Evolutionary conservation across 768 basidiomycete genomes (phyloP), one percentile per base, ranked within the genome.

Genomic region (Lactarius evosmus): DNA sequence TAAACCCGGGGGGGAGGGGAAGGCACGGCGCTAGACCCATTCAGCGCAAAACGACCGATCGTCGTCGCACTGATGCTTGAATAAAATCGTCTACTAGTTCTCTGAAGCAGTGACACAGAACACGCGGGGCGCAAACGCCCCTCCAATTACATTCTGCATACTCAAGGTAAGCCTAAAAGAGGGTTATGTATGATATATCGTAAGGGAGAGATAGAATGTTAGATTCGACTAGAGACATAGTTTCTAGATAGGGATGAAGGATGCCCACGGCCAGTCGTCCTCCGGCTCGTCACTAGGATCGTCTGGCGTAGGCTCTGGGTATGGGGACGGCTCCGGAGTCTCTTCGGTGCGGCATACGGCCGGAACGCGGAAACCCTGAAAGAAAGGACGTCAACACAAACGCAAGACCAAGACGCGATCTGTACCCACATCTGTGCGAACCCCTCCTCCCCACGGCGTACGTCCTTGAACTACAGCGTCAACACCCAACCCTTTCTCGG

Each of bases 381-480:
- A 30, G 70, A 12, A 71, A 30, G 16, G 27, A 25, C 7, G 49
- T n/a, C 41, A 46, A 22, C 29, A 52, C 14, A 12, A 3, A 22
- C 3, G 14, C 19, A 11, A 16, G 5, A 33, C n/a, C 5, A n/a
- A 3, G 32, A 33, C 3, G 14, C 3, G 12, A 53, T 1, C 17
- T 54, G 41, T 30, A 69, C 77, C 66, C 70, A 82, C 90, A 69
- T 93, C 83, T 19, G 80, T 81, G 66, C 95, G 82, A 58, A 91
- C 77, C 63, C 94, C 95, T 82, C 93, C 93, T 70, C 95, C 95
- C 95, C 95, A 97, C 19, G 93, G 94, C 8, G 91, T 92, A 63
- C 82, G 78, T 57, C 91, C 89, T 33, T 83, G 77, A 44, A 98
- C 83, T 17, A 68, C 76, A 3, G 96, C 91, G 69, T 94, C 87